Conservation (phyloP, 768 basidiomycete genomes). For the Calocybe cyanea region DNA sequence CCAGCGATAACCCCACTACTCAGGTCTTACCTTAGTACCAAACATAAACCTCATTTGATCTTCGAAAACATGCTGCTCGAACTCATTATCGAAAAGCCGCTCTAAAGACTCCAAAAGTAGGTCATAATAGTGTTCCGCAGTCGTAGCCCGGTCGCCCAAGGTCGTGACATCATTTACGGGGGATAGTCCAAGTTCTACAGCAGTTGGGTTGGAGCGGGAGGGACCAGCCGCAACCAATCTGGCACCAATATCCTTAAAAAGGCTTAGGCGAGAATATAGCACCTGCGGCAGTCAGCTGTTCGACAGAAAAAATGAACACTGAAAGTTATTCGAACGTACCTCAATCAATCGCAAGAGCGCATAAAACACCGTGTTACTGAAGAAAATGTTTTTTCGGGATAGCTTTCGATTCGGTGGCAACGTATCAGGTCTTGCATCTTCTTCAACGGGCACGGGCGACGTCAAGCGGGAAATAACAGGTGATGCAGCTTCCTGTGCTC, state of each 20-base stretch:
- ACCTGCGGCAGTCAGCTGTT: constrained; percentile 42
- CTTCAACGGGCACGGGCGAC: constrained; percentile 55
- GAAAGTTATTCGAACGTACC: constrained; percentile 44
- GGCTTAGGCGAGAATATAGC: constrained; percentile 73
- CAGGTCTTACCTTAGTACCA: constrained; percentile 59
- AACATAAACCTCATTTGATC: constrained; percentile 88
- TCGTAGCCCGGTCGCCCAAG: constrained; percentile 32
- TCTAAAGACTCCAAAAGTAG: constrained; percentile 86
- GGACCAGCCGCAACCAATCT: constrained; percentile 35
- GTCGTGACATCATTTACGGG: constrained; percentile 22
- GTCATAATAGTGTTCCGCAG: constrained; percentile 72
- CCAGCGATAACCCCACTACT: not conserved
- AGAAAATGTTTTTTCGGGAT: constrained; percentile 62
- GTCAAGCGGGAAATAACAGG: constrained; percentile 56
- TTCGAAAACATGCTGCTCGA: constrained; percentile 85
- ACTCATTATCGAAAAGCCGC: constrained; percentile 85
- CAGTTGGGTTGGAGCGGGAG: constrained; percentile 17
- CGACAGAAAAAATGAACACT: constrained; percentile 1
- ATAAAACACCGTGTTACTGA: constrained; percentile 89
- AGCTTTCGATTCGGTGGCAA: constrained; percentile 25
- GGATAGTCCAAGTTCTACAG: constrained; percentile 26
- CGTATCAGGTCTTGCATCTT: constrained; percentile 29
- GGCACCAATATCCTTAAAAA: constrained; percentile 70
- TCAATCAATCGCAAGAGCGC: constrained; percentile 79
- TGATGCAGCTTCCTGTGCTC: constrained; percentile 43